These are phyloP conservation scores for Quercus glauca DNA, from an alignment of 306 rosid species.

Conservation along the genomic window DNA sequence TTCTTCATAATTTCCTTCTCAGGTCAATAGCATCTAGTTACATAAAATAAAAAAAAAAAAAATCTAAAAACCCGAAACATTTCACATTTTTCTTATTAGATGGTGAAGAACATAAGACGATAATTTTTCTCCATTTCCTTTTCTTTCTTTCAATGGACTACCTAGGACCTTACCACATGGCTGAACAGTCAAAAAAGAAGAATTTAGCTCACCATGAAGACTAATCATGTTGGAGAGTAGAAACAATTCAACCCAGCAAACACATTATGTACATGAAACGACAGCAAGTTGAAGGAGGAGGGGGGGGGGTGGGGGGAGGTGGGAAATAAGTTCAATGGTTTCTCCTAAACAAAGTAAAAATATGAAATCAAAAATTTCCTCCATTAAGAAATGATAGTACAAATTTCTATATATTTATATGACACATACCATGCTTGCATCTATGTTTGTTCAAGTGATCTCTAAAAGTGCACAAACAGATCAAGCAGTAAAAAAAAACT, in stretches of 20 bases:
- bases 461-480: neutral
- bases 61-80: neutral
- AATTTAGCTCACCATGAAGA: neutral
- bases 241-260: neutral
- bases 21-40: no score
- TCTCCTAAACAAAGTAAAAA: neutral
- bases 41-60: no score
- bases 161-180: neutral
- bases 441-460: neutral
- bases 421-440: neutral
- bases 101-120: neutral
- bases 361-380: neutral
- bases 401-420: neutral
- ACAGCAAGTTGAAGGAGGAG: no score
- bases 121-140: neutral
- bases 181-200: neutral
- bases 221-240: neutral
- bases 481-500: neutral
- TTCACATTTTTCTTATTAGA: neutral
- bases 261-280: neutral
- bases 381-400: neutral
- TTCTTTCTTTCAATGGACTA: neutral
- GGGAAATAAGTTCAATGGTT: neutral
- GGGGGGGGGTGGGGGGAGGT: no score
- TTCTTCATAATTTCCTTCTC: no score